phyloP scores from a whole-genome alignment of 176 grass and related monocot species.

The Oryza longistaminata region DNA sequence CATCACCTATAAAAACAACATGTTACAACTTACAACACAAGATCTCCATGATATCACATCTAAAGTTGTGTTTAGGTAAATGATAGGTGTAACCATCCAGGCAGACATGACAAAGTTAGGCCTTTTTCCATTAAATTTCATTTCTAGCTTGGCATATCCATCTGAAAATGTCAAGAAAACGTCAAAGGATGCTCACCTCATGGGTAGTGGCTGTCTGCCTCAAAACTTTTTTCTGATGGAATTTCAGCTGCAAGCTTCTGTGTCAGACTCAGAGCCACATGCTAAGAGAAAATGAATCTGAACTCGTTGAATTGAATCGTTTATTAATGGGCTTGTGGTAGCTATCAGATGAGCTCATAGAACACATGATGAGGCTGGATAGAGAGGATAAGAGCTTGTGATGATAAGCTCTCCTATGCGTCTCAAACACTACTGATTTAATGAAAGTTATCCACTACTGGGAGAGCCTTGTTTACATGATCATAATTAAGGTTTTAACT shows the following conservation, averaged over 20 bases:
- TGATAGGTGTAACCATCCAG: constrained; percentile 37
- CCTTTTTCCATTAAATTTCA: background rate
- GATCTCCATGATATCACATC: background rate
- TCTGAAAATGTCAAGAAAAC: constrained; percentile 16
- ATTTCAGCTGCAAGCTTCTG: constrained; percentile 20
- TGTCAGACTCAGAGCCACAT: constrained; percentile 20
- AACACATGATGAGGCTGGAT: background rate
- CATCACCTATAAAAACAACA: background rate
- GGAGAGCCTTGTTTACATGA: background rate
- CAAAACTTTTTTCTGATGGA: constrained; percentile 7
- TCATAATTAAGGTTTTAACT: background rate
- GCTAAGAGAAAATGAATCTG: background rate
- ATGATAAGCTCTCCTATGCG: background rate
- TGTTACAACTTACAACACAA: background rate
- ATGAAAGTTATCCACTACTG: background rate
- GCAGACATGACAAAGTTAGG: constrained; percentile 7
- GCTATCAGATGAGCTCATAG: background rate
- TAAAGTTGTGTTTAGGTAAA: constrained; percentile 4
- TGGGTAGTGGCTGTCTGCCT: background rate
- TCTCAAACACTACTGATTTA: background rate
- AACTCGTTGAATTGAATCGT: constrained; percentile 3
- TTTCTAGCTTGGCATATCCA: background rate
- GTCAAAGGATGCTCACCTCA: constrained; percentile 6
- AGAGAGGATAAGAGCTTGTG: background rate
- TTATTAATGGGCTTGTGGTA: background rate